Evolutionary conservation across 2,329 filamentous ascomycete species (phyloP), one percentile per base, ranked within the genome.

Genomic region (Fonsecaea nubica): DNA sequence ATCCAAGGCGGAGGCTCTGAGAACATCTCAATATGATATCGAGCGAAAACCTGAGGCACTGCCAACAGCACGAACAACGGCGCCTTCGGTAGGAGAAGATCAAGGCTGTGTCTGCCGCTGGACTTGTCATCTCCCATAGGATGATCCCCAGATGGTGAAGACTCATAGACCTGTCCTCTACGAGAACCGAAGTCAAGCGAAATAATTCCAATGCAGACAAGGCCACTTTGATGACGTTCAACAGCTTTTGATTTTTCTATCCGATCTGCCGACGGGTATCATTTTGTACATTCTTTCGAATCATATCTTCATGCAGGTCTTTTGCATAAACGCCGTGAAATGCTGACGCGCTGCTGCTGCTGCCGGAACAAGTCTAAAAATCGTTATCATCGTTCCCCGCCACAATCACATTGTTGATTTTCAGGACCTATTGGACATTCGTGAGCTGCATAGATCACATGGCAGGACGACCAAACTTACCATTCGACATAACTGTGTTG

Each of bases 401-500:
- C 74, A 97, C 89, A 79, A 97, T 97, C 71, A 97, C 93, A 79
- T 97, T 96, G 85, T 97, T 97, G 77, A 89, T 86, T 83, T 87
- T 97, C 74, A 97, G 86, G 72, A 97, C 67, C 67, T 69, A 36
- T 33, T 6, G 9, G 36, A 36, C 10, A 25, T 25, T 18, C 8
- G 56, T 68, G 35, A 65, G 62, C 45, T 53, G 12, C 33, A 58
- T 18, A 25, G 18, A 30, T 21, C 9, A 55, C 54, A 18, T 5
- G 15, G 38, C 13, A 42, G n/a, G 21, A 50, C 10, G 15, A 18
- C 10, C n/a, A 21, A 10, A 63, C 67, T 61, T 36, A 69, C 93
- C 94, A 99, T 98, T 72, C 95, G 89, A 84, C 95, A 98, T 73
- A 99, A 84, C 83, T 99, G 95, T 60, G 96, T 99, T 36, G 95